These are phyloP conservation scores for Rhynchosporium secalis DNA, from an alignment of 2,329 filamentous ascomycete species.

Conservation along the genomic window DNA sequence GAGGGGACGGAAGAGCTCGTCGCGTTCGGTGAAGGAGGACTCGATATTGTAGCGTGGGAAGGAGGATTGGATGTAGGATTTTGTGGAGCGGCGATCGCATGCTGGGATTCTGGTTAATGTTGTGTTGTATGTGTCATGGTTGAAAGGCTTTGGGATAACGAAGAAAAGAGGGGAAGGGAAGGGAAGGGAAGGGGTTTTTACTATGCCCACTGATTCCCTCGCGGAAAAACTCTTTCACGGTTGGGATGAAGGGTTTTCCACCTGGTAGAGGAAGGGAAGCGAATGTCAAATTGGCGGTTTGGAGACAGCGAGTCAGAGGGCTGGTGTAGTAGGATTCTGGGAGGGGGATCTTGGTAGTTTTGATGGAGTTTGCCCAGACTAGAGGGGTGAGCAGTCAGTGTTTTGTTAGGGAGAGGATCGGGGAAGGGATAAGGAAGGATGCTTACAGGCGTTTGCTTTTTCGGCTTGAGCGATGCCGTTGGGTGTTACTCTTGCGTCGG, in stretches of 20 bases:
- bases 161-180: neutral
- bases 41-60: constrained; percentile 60
- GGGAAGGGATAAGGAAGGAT: neutral
- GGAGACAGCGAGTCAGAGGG: constrained; percentile 62
- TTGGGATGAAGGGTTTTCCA: constrained; percentile 54
- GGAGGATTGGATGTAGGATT: constrained; percentile 51
- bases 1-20: constrained; percentile 49
- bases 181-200: neutral
- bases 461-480: constrained; percentile 57
- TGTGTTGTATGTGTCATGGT: neutral
- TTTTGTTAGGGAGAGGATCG: neutral
- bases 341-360: constrained; percentile 54
- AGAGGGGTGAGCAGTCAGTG: neutral
- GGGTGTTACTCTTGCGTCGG: constrained; percentile 61
- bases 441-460: constrained; percentile 51
- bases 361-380: constrained; percentile 56
- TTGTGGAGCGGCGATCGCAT: constrained; percentile 62
- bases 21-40: constrained; percentile 58
- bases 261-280: constrained; percentile 51
- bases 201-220: constrained; percentile 67
- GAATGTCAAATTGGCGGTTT: constrained; percentile 65
- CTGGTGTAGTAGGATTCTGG: constrained; percentile 66
- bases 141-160: neutral
- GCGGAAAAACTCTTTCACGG: constrained; percentile 64
- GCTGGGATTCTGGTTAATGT: constrained; percentile 35